Evolutionary conservation across 1,284 basidiomycete genomes (phyloP), one percentile per base, ranked within the genome.

Genomic region (Cryptococcus amylolentus): DNA sequence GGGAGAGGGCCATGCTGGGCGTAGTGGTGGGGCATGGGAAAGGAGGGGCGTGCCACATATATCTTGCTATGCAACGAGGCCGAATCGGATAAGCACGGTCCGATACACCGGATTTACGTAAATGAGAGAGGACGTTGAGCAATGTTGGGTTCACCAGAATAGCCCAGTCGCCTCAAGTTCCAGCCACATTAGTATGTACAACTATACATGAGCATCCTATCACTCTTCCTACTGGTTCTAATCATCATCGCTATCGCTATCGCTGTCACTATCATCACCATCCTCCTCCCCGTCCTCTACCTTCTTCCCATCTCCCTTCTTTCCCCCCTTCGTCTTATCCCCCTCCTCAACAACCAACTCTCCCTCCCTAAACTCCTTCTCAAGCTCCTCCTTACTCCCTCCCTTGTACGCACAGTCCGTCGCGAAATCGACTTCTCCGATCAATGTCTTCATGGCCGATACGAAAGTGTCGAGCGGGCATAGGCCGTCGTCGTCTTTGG

Each of bases 401-500:
- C 44, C 46, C 13, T 54, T 58, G 2, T 52, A 49, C 20, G 50
- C 52, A 64, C 77, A 72, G 27, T 70, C 71, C 45, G 68, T 60
- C 4, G 55, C 68, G 57, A 68, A 79, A 54, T 78, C 71, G 14
- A 73, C 77, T 60, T 81, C 78, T 4, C 67, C 75, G 20, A 84
- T 80, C 12, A 82, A 76, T 52, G 78, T 71, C 61, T 81, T 69
- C 76, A 84, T 78, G 16, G 76, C 79, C 4, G 63, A 64, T 38
- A 87, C 80, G 70, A 85, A 87, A 5, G 79, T 73, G 5, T 76
- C 69, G 5, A 87, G 63, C 1, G 77, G 71, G 61, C 86, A 88
- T n/a, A 85, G 66, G 0, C 86, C 85, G 56, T 86, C 78, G 10
- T 75, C 70, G 60, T 83, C 76, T 9, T 76, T 60, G 14, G 66